phyloP scores from a whole-genome alignment of 2,329 filamentous ascomycete genomes.

The Colletotrichum coccodes region DNA sequence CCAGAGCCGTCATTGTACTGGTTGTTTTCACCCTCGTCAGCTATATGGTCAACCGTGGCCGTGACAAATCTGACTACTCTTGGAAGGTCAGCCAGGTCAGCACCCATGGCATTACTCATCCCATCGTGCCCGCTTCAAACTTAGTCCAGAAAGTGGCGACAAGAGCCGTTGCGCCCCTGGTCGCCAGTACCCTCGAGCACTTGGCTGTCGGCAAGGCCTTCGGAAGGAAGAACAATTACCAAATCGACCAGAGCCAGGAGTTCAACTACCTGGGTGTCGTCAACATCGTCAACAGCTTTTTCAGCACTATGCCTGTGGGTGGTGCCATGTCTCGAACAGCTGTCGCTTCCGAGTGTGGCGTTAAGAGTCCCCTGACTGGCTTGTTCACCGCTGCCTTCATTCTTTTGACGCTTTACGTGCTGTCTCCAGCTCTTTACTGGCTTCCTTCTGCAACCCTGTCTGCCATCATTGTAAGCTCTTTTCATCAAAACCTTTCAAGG shows the following conservation, averaged over 20 bases:
- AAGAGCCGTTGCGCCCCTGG: conserved; percentile 68
- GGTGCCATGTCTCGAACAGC: conserved; percentile 76
- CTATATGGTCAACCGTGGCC: conserved; percentile 68
- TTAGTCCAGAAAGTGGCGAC: conserved; percentile 50
- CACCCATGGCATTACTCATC: conserved; percentile 61
- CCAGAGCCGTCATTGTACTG: conserved; percentile 69
- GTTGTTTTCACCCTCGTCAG: conserved; percentile 72
- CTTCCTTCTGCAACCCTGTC: conserved; percentile 73
- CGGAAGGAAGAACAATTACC: conserved; percentile 69
- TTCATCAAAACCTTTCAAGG: conserved; percentile 34
- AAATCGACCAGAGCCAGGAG: conserved; percentile 72
- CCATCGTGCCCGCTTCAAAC: conserved; percentile 56
- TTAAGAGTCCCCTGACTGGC: conserved; percentile 70
- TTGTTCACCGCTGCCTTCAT: conserved; percentile 70
- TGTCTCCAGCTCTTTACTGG: conserved; percentile 72
- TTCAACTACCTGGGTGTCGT: conserved; percentile 70
- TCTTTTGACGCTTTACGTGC: conserved; percentile 69
- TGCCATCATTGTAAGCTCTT: conserved; percentile 73
- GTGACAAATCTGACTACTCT: conserved; percentile 56
- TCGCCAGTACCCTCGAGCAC: conserved; percentile 71
- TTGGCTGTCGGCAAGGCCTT: conserved; percentile 74
- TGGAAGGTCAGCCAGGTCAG: conserved; percentile 69
- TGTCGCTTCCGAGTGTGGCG: conserved; percentile 72
- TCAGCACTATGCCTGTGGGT: conserved; percentile 71
- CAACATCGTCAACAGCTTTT: conserved; percentile 74